phyloP scores from a whole-genome alignment of 2,329 filamentous ascomycete genomes.

The Dryadomyces quercivorus region DNA sequence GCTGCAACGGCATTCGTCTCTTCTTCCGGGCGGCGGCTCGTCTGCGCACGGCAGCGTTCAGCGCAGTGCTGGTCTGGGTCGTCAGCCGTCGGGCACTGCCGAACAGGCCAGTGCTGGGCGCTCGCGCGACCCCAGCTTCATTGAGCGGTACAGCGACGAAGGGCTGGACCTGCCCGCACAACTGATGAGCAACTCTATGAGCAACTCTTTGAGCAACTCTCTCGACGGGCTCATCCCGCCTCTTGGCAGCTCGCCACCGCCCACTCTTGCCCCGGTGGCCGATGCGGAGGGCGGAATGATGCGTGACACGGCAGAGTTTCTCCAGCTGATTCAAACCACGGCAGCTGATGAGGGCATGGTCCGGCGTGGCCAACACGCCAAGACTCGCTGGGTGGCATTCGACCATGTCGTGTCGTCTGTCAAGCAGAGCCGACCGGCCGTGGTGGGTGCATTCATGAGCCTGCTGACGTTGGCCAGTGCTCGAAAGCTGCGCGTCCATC shows the following conservation, averaged over 20 bases:
- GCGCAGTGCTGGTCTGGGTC: slow-evolving; percentile 9
- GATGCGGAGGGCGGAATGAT: slow-evolving; percentile 4
- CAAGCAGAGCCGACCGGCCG: slow-evolving; percentile 2
- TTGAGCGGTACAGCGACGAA: slow-evolving; percentile 12
- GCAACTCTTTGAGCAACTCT: neutral
- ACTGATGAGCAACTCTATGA: neutral
- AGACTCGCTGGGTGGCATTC: slow-evolving; percentile 10
- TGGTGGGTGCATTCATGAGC: slow-evolving; percentile 13
- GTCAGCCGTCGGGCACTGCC: slow-evolving; percentile 25
- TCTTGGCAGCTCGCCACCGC: neutral
- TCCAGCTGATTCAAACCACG: slow-evolving; percentile 4
- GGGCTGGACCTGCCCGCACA: slow-evolving; percentile 3
- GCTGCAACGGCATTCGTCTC: slow-evolving; percentile 38
- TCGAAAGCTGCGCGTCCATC: slow-evolving; percentile 6
- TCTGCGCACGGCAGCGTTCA: slow-evolving; percentile 29
- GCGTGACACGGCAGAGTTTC: slow-evolving; percentile 2
- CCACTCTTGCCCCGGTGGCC: neutral
- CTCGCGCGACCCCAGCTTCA: slow-evolving; percentile 10
- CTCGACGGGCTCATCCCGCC: neutral
- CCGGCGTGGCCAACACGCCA: neutral
- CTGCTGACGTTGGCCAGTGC: slow-evolving; percentile 10
- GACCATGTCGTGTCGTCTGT: slow-evolving; percentile 7
- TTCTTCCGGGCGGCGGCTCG: slow-evolving; percentile 19
- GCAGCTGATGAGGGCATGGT: slow-evolving; percentile 1
- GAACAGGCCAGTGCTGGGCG: slow-evolving; percentile 11